Conservation (phyloP, 75 land plant genomes). For the Picea glauca region DNA sequence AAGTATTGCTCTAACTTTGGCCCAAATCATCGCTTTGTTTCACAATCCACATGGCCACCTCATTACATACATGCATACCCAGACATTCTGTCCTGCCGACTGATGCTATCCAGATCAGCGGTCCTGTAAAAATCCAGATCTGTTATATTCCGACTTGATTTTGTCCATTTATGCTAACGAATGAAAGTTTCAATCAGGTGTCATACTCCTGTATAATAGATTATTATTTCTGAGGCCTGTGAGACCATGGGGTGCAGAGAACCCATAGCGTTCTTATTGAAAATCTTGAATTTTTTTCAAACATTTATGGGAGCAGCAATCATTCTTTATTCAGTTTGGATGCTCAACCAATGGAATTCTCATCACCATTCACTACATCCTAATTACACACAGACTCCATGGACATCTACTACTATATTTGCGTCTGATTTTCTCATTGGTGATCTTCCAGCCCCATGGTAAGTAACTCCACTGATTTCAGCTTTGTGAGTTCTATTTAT, state of each 20-base stretch:
- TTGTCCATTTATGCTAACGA: background rate
- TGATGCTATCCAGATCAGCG: background rate
- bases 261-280: constrained; percentile 34
- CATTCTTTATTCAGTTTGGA: constrained; percentile 39
- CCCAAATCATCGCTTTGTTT: background rate
- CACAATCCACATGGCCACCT: background rate
- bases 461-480: constrained; percentile 8
- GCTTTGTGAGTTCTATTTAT: background rate
- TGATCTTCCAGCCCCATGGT: constrained; percentile 43
- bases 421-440: background rate
- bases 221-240: background rate
- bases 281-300: constrained; percentile 47
- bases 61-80: background rate
- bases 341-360: constrained; percentile 40
- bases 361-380: constrained; percentile 13
- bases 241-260: constrained; percentile 19
- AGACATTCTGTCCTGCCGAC: background rate
- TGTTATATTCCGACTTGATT: background rate
- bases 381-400: constrained; percentile 11
- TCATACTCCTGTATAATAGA: background rate
- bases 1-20: too few relatives aligned
- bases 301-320: constrained; percentile 41
- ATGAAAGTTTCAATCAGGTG: background rate
- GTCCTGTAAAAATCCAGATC: background rate
- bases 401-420: background rate